These are phyloP conservation scores for Cryptosporidium bovis DNA, from an alignment of 169 alveolate genomes.

Conservation along the genomic window DNA sequence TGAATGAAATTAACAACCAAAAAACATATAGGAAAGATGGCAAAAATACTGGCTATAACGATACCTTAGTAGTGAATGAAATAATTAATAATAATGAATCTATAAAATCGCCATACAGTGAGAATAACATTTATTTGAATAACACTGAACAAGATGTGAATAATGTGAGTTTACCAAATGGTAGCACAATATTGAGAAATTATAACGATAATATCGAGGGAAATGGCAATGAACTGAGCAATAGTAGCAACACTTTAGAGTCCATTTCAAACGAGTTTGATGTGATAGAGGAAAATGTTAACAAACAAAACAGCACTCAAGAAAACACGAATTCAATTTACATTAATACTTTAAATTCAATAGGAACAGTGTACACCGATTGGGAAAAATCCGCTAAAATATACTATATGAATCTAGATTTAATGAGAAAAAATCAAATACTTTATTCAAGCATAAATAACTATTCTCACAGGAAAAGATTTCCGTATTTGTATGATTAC, in stretches of 20 bases:
- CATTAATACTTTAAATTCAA: neutral
- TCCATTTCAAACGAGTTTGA: too few relatives aligned
- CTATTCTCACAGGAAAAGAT: constrained; percentile 11
- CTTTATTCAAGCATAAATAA: constrained; percentile 49
- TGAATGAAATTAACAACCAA: constrained; percentile 3
- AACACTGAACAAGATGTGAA: neutral
- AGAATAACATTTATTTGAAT: neutral
- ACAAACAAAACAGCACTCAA: neutral
- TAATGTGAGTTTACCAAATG: too few relatives aligned
- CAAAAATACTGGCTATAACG: neutral
- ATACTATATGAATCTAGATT: constrained; percentile 30
- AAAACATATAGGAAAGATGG: neutral
- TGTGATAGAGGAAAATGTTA: too few relatives aligned
- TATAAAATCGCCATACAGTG: neutral
- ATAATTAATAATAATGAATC: neutral
- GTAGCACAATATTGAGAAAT: too few relatives aligned
- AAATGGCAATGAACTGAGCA: too few relatives aligned
- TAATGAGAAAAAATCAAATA: constrained; percentile 66
- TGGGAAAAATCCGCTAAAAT: constrained; percentile 62
- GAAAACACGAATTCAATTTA: neutral
- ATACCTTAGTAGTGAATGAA: neutral
- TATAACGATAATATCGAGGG: too few relatives aligned
- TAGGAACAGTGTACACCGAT: constrained; percentile 6
- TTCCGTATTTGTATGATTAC: constrained; percentile 35
- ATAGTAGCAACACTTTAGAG: too few relatives aligned